Base-by-base conservation (phyloP, 2,329 filamentous ascomycete genomes). In the Aspergillus tubingensis region DNA sequence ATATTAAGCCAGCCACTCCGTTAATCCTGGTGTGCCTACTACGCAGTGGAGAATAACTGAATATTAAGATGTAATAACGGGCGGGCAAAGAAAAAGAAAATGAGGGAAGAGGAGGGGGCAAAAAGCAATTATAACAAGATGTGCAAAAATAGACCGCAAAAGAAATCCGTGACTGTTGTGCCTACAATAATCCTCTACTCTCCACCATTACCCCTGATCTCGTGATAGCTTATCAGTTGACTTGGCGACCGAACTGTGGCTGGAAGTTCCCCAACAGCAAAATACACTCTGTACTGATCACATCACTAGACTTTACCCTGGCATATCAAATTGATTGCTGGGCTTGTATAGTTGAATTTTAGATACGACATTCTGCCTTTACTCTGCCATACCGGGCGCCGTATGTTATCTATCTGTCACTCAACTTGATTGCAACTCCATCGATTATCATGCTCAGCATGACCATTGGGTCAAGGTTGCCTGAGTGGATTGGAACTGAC, bases 211-310 rank as follows among this genome's bases (percentile, higher is more conserved):
- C 41, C 41, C 41, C 19, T 44, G 41, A 44, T 23, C 19, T 44
- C 10, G 41, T 21, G 10, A 23, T 15, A 57, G 51, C 59, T 63
- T 57, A 59, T 62, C 59, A 57, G 56, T 59, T 59, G 53, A 58
- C 62, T 59, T 54, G 56, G 54, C 58, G 41, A 59, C 50, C 48
- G 36, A 25, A 17, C 17, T 23, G 53, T 17, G 52, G 39, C 36
- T 23, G 19, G 21, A 54, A 43, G 32, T 51, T 51, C 21, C 39
- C 8, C 27, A n/a, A 49, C 25, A 19, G 15, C n/a, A 10, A 43
- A 13, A 19, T 10, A 7, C 6, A 25, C 23, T 7, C 6, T 25
- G 23, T 13, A 44, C 27, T 11, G 27, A 44, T 19, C 8, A 11
- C 41, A 44, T 19, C 8, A 11, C 41, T 23, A 32, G 10, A 13